A percentile compares a stretch with the other conserved stretches of the same genome.
phyloP scores from a whole-genome alignment of 1,139 yeast genomes.

The Tardiomyces blankii region DNA sequence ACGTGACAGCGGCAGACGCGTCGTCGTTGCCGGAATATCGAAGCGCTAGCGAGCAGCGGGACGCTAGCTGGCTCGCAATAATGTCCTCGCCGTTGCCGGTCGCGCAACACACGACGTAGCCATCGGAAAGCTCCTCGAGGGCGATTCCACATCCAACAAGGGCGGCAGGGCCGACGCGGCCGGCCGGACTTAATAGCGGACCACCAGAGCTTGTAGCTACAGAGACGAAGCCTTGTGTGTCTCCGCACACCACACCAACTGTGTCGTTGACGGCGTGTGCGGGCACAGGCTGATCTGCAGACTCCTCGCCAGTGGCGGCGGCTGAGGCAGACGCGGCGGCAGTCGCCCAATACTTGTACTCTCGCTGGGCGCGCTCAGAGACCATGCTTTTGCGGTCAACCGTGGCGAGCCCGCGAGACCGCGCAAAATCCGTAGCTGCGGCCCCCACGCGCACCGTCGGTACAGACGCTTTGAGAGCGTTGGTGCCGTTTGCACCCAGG shows the following conservation, averaged over 20 bases:
- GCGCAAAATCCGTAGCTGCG: not conserved
- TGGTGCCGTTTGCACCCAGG: too few relatives aligned
- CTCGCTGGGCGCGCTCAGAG: not conserved
- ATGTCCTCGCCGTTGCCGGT: slow-evolving; percentile 27
- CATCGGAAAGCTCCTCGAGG: slow-evolving; percentile 3
- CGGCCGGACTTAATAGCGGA: slow-evolving; percentile 19
- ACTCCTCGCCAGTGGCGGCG: not conserved
- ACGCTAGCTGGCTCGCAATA: slow-evolving; percentile 14
- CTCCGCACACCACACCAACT: slow-evolving; percentile 27
- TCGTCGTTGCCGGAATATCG: not conserved
- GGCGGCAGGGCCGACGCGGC: slow-evolving; percentile 29
- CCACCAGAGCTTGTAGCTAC: slow-evolving; percentile 29
- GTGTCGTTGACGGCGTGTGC: slow-evolving; percentile 19
- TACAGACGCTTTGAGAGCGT: not conserved
- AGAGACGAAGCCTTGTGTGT: slow-evolving; percentile 17
- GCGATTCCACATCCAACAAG: slow-evolving; percentile 23
- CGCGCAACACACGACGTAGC: slow-evolving; percentile 12
- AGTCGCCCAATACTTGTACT: not conserved
- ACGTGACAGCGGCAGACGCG: slow-evolving; percentile 2
- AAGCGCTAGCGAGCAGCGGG: not conserved
- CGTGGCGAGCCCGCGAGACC: not conserved
- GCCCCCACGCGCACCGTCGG: not conserved
- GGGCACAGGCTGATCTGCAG: too few relatives aligned
- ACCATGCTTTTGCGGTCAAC: not conserved
- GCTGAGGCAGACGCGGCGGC: not conserved